These are phyloP conservation scores for Starmerella ratchasimensis DNA, from an alignment of 805 yeast genomes.

Conservation along the genomic window DNA sequence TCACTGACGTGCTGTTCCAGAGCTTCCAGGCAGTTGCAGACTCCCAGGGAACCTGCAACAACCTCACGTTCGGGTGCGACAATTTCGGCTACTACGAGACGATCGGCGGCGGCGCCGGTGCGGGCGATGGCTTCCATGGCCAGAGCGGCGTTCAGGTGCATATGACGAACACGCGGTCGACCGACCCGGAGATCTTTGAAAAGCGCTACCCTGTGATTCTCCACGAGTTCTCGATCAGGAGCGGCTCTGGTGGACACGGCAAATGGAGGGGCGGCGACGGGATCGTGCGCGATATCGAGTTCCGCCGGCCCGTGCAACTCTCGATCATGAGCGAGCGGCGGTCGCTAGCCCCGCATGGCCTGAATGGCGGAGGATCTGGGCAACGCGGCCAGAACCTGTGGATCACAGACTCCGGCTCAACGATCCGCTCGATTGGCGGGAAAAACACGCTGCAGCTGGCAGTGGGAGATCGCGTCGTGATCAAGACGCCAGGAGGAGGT, in stretches of 20 bases:
- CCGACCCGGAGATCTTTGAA: slow-evolving; percentile 82
- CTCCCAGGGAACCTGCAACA: slow-evolving; percentile 92
- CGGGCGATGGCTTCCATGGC: slow-evolving; percentile 76
- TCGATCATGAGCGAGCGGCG: slow-evolving; percentile 81
- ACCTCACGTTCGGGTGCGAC: slow-evolving; percentile 61
- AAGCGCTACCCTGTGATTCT: slow-evolving; percentile 74
- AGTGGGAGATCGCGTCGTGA: slow-evolving; percentile 52
- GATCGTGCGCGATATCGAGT: slow-evolving; percentile 71
- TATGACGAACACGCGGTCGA: slow-evolving; percentile 86
- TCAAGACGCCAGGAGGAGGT: slow-evolving; percentile 78
- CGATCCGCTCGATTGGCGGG: slow-evolving; percentile 41
- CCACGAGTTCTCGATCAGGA: slow-evolving; percentile 55
- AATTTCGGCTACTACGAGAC: slow-evolving; percentile 82
- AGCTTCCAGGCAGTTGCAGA: slow-evolving; percentile 87
- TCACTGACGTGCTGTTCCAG: slow-evolving; percentile 75
- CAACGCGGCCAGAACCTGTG: slow-evolving; percentile 49
- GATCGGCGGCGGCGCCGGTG: slow-evolving; percentile 93
- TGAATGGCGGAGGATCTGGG: slow-evolving; percentile 72
- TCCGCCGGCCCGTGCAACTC: slow-evolving; percentile 54
- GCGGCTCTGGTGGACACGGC: slow-evolving; percentile 72
- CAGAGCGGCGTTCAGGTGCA: slow-evolving; percentile 84
- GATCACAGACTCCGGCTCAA: slow-evolving; percentile 22
- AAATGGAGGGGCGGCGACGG: slow-evolving; percentile 70
- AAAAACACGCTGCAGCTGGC: slow-evolving; percentile 46
- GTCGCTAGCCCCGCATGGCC: slow-evolving; percentile 71